Evolutionary conservation across 1,284 basidiomycete genomes (phyloP), one percentile per base, ranked within the genome.

Genomic region (Afroboletus lepidellus): DNA sequence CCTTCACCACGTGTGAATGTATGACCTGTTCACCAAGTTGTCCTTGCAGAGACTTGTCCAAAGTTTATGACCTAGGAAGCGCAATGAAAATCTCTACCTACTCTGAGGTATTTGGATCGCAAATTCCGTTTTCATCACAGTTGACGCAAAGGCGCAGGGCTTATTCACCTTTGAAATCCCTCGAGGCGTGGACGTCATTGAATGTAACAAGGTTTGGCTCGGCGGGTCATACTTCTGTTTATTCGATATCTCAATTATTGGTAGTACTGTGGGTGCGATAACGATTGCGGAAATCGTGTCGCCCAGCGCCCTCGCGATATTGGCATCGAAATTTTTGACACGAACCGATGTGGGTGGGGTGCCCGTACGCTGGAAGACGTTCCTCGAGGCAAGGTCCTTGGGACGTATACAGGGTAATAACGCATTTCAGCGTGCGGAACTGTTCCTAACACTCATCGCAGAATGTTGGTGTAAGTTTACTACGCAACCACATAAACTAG

Each of bases 391-490:
- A 83, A 79, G 53, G 78, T 86, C 5, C 53, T 86, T 23, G 85
- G 85, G 2, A 71, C 81, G 15, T 86, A 83, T 59, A 77, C 84
- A 44, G 84, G 84, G 85, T 85, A 60, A 61, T 42, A 70, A 61
- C 15, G n/a, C 23, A 32, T 51, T 42, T 46, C 20, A 5, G 29
- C 15, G 23, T 41, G 41, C 33, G 42, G 11, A 43, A 41, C 29
- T 15, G 34, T 36, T 24, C 30, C 50, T 56, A 38, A 57, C 32
- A 43, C 33, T 51, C 18, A 30, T 16, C 36, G 3, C 46, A 68
- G 66, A 39, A 58, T 41, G 43, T 30, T 68, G 36, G 2, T 69
- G 66, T 68, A 29, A 58, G 66, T 63, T 18, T 16, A 27, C 38
- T 43, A 34, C n/a, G 8, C 30, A 18, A 8, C 15, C 4, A 18